These are phyloP conservation scores for Lathyrus aphaca DNA, from an alignment of 306 rosid species.

Conservation along the genomic window DNA sequence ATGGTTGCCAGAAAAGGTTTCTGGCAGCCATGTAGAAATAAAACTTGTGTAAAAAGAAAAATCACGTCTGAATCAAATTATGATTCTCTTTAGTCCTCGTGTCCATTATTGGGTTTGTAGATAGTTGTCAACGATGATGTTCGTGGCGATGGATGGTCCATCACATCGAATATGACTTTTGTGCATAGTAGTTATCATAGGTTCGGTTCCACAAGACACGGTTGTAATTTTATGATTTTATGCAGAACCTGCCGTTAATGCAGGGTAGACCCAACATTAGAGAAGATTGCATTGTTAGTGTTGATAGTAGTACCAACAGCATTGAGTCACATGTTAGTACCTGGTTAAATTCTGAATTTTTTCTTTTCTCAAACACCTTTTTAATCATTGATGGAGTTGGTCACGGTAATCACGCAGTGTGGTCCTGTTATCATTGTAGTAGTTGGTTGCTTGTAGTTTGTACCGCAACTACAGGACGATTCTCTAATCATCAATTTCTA, in stretches of 20 bases:
- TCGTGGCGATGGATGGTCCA: constrained; percentile 60
- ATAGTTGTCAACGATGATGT: constrained; percentile 52
- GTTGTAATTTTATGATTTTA: constrained; percentile 53
- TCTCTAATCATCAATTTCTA: constrained; percentile 4
- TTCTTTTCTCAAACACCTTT: constrained; percentile 2
- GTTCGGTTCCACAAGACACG: constrained; percentile 51
- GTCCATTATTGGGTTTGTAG: constrained; percentile 80
- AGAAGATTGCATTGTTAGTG: constrained; percentile 37
- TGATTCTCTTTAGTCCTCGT: constrained; percentile 73
- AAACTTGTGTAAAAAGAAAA: constrained; percentile 51
- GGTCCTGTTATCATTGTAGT: not conserved
- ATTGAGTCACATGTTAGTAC: not conserved
- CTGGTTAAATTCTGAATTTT: not conserved
- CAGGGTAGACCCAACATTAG: constrained; percentile 65
- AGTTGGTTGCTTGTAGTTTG: not conserved
- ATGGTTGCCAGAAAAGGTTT: constrained; percentile 77
- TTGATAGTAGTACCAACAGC: constrained; percentile 27
- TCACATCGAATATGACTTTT: constrained; percentile 57
- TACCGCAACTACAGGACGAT: constrained; percentile 5
- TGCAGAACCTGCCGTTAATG: constrained; percentile 54
- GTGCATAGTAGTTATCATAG: constrained; percentile 76
- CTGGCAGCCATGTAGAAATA: constrained; percentile 63
- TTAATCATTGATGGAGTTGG: constrained; percentile 22
- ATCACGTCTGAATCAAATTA: constrained; percentile 75
- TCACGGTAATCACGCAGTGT: constrained; percentile 3